Percentiles rank a stretch among this genome's conserved stretches.
Conservation (phyloP, 192 early-diverging fungal species). For the Radiomyces spectabilis region DNA sequence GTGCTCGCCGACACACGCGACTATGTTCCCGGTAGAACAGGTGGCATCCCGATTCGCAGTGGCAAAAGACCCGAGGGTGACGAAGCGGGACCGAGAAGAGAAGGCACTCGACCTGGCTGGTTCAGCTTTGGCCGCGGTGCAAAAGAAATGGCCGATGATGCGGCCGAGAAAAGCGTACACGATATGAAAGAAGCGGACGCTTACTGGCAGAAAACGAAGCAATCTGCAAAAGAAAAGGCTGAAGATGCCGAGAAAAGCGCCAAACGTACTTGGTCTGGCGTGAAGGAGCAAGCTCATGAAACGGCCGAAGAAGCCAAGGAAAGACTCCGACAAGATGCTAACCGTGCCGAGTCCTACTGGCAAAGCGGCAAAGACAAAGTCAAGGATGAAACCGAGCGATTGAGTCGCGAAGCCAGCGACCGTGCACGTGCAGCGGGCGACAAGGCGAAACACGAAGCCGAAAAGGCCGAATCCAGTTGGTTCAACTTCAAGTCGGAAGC, state of each 20-base stretch:
- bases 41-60: no score
- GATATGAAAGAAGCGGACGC: no score
- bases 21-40: no score
- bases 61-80: no score
- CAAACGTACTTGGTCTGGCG: not conserved
- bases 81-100: no score
- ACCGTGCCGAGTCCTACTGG: not conserved
- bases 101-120: no score
- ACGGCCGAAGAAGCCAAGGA: conserved; percentile 1
- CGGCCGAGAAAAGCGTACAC: no score
- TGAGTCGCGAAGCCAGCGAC: not conserved
- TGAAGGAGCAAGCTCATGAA: conserved; percentile 2
- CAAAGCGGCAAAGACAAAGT: not conserved
- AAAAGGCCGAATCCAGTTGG: not conserved
- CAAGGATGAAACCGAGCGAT: not conserved
- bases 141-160: no score
- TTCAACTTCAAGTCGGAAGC: conserved; percentile 1
- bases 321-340: not conserved
- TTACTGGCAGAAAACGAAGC: no score
- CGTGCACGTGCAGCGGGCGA: not conserved
- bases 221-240: no score
- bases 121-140: no score
- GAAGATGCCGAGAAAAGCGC: not conserved
- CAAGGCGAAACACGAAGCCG: not conserved
- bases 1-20: no score